Evolutionary conservation across 441 rosid species (phyloP).

Genomic region (Biscutella laevigata): DNA sequence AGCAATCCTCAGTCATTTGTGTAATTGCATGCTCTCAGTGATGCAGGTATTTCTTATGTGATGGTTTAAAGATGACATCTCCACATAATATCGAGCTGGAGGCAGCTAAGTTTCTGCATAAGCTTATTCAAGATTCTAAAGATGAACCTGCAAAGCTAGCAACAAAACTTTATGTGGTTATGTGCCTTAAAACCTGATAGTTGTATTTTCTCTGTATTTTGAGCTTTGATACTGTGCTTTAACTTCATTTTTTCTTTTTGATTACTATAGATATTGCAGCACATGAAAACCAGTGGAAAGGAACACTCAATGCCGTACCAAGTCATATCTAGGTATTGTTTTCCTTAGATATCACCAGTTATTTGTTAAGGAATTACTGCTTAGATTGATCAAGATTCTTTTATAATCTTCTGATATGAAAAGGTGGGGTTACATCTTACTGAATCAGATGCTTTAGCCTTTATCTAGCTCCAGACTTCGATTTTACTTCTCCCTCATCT

Average conservation of each 20-base stretch:
- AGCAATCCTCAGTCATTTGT: too few relatives aligned
- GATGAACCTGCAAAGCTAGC: conserved; percentile 96
- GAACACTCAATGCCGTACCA: conserved; percentile 98
- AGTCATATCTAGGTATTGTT: conserved; percentile 84
- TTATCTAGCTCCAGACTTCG: background rate
- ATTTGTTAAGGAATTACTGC: background rate
- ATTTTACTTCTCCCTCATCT: background rate
- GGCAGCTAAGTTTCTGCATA: conserved; percentile 99
- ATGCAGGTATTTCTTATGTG: conserved; percentile 18
- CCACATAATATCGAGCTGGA: conserved; percentile 87
- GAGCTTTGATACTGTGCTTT: conserved; percentile 2
- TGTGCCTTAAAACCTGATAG: conserved; percentile 14
- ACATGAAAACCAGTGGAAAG: conserved; percentile 96
- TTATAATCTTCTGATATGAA: background rate
- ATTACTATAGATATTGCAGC: conserved; percentile 76
- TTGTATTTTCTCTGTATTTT: background rate
- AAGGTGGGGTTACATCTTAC: background rate
- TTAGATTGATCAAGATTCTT: background rate
- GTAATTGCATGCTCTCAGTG: conserved; percentile 5
- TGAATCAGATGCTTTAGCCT: background rate
- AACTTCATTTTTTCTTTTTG: conserved; percentile 11
- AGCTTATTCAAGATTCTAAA: conserved; percentile 92
- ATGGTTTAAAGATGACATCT: conserved; percentile 48
- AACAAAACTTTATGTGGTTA: conserved; percentile 92
- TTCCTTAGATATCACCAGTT: background rate